Percentiles rank a stretch among this genome's conserved stretches.
These are phyloP conservation scores for Leccinum subtestaceum DNA, from an alignment of 768 basidiomycete genomes.

Conservation along the genomic window DNA sequence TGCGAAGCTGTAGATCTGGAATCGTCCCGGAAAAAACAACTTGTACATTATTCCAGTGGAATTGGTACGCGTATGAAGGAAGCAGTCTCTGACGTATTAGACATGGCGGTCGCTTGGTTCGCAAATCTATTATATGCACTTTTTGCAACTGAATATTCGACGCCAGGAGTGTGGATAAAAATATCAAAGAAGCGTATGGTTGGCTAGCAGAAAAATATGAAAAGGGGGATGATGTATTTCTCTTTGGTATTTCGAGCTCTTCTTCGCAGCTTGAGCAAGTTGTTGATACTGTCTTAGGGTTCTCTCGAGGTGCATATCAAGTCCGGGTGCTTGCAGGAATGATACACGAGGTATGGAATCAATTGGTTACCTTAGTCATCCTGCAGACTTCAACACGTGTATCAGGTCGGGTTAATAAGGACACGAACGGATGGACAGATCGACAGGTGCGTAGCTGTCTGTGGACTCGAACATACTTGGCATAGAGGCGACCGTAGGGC, in stretches of 20 bases:
- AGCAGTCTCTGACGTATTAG: conserved; percentile 15
- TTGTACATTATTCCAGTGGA: conserved; percentile 35
- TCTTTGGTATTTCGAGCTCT: neutral
- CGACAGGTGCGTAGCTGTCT: neutral
- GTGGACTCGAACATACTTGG: neutral
- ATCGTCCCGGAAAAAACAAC: conserved; percentile 13
- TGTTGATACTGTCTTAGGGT: neutral
- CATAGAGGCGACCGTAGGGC: neutral
- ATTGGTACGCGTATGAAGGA: conserved; percentile 28
- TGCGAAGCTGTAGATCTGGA: conserved; percentile 5
- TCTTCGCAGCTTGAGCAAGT: neutral
- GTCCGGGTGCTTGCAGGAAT: neutral
- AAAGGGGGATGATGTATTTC: neutral
- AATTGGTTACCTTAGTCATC: neutral
- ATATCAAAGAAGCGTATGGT: neutral
- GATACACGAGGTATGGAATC: neutral
- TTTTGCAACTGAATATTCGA: neutral
- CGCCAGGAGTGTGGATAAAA: neutral
- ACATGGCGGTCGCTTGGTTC: neutral
- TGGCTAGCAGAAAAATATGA: neutral
- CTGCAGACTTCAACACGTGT: neutral
- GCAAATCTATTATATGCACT: neutral
- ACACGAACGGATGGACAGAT: neutral
- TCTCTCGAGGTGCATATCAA: conserved; percentile 1
- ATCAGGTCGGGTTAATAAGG: neutral